Evolutionary conservation across 441 rosid species (phyloP).

Genomic region (Bruguiera hainesii): DNA sequence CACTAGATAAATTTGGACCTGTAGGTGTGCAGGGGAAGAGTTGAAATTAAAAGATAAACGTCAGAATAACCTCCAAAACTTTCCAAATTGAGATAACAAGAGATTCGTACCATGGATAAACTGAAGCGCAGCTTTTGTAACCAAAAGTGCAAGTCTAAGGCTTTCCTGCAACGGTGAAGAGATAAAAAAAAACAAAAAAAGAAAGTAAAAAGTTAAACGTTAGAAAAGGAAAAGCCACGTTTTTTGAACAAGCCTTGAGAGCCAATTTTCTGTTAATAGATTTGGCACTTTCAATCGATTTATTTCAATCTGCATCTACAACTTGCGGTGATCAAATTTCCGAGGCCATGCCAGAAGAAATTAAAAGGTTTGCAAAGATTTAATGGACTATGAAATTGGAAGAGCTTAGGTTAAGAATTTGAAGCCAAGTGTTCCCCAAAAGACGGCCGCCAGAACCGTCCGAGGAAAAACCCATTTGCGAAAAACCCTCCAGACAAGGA

Average conservation of each 20-base stretch:
- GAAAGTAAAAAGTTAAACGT: not conserved
- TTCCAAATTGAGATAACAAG: not conserved
- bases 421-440: too few species aligned
- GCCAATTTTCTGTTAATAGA: not conserved
- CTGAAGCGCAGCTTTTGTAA: constrained; percentile 92
- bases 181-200: constrained; percentile 1
- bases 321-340: not conserved
- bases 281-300: not conserved
- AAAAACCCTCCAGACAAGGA: too few species aligned
- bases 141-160: constrained; percentile 79
- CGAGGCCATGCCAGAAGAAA: not conserved
- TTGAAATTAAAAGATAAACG: constrained; percentile 23
- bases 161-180: constrained; percentile 46
- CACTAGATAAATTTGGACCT: constrained; percentile 65
- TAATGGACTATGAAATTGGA: not conserved
- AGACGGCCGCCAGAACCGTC: too few species aligned
- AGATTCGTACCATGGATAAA: constrained; percentile 59
- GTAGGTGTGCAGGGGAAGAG: constrained; percentile 20
- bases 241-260: not conserved
- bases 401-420: not conserved
- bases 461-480: too few species aligned
- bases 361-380: not conserved
- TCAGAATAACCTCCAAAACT: constrained; percentile 1
- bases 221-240: too few species aligned
- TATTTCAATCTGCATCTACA: not conserved